phyloP scores from a whole-genome alignment of 2,329 filamentous ascomycete species.

The Fonsecaea multimorphosa region DNA sequence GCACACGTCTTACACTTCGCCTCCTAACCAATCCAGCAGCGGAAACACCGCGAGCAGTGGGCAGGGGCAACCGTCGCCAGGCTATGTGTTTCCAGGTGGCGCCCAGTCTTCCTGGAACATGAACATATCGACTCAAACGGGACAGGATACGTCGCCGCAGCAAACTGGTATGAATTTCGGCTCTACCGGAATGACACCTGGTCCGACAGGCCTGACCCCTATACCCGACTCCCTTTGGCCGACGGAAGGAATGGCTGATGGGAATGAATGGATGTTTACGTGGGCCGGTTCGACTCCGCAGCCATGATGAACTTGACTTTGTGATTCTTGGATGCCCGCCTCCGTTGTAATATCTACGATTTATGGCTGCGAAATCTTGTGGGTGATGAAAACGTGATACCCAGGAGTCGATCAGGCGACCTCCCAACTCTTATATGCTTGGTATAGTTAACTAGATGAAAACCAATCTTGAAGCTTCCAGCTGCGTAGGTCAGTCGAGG shows the following conservation, averaged over 20 bases:
- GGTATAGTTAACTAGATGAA: neutral
- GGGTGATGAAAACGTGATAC: slow-evolving; percentile 14
- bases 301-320: slow-evolving; percentile 16
- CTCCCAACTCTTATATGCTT: slow-evolving; percentile 1
- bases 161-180: slow-evolving; percentile 15
- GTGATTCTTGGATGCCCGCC: neutral
- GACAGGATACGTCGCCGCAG: slow-evolving; percentile 10
- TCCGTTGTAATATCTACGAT: neutral
- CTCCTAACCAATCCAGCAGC: slow-evolving; percentile 28
- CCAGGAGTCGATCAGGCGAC: neutral
- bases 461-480: neutral
- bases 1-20: slow-evolving; percentile 34
- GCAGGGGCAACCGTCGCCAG: slow-evolving; percentile 23
- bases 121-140: slow-evolving; percentile 5
- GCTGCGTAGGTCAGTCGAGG: neutral
- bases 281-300: slow-evolving; percentile 34
- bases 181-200: slow-evolving; percentile 36
- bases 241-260: slow-evolving; percentile 31
- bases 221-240: slow-evolving; percentile 33
- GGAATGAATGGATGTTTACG: slow-evolving; percentile 37
- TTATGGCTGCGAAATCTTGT: neutral
- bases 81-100: slow-evolving; percentile 15
- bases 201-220: slow-evolving; percentile 36
- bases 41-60: slow-evolving; percentile 20
- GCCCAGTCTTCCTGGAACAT: slow-evolving; percentile 18